A percentile compares a stretch with the other conserved stretches of the same genome.
Conservation (phyloP, 2,329 filamentous ascomycete species). For the Phaeosphaeria sp. region DNA sequence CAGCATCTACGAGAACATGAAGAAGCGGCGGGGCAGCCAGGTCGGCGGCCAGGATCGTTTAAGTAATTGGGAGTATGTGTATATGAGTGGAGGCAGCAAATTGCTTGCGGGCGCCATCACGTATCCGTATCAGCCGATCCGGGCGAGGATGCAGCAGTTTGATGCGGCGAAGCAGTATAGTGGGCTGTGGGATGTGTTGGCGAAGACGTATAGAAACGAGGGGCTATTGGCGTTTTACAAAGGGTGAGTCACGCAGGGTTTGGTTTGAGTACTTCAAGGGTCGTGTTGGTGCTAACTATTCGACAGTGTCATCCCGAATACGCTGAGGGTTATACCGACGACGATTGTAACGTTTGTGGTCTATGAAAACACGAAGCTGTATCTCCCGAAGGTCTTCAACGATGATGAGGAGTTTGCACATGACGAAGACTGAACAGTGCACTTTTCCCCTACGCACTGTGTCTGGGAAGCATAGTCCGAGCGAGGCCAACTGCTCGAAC, state of each 20-base stretch:
- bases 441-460: too few species aligned
- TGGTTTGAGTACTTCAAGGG: background rate
- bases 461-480: too few species aligned
- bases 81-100: constrained; percentile 81
- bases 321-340: constrained; percentile 89
- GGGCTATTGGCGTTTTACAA: constrained; percentile 88
- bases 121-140: constrained; percentile 93
- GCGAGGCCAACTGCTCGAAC: too few species aligned
- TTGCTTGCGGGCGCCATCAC: constrained; percentile 87
- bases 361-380: constrained; percentile 89
- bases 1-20: constrained; percentile 85
- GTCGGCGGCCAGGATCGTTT: constrained; percentile 54
- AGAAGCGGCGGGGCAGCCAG: constrained; percentile 62
- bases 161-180: constrained; percentile 78
- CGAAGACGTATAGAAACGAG: constrained; percentile 79
- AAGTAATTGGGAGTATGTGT: constrained; percentile 78
- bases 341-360: constrained; percentile 97
- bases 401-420: constrained; percentile 44
- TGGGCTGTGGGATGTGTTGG: constrained; percentile 73
- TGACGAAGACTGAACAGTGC: constrained; percentile 37
- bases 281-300: constrained; percentile 17
- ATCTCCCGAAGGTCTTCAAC: constrained; percentile 59
- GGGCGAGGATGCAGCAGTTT: constrained; percentile 88
- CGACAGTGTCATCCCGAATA: constrained; percentile 73
- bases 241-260: constrained; percentile 57